Percentiles rank a stretch among this genome's conserved stretches.
phyloP scores from a whole-genome alignment of 2,329 filamentous ascomycete species.

The Didymella exigua region DNA sequence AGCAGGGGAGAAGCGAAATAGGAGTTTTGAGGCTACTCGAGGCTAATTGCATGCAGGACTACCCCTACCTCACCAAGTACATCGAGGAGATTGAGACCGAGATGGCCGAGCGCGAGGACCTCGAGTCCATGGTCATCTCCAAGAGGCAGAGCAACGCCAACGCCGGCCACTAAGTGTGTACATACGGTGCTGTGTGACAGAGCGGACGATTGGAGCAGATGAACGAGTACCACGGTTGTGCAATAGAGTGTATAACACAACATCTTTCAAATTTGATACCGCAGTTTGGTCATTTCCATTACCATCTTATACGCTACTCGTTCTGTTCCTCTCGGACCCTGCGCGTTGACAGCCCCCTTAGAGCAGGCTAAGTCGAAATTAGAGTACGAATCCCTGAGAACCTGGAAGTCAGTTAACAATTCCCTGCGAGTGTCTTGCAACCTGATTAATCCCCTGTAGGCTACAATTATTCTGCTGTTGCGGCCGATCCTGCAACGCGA shows the following conservation, averaged over 20 bases:
- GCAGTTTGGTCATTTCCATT: constrained; percentile 8
- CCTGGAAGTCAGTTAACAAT: too few relatives aligned
- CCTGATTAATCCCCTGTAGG: too few relatives aligned
- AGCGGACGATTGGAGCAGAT: constrained; percentile 19
- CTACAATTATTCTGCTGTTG: too few relatives aligned
- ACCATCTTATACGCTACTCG: not conserved
- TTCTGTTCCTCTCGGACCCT: not conserved
- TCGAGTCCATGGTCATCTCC: constrained; percentile 69
- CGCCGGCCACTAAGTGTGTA: constrained; percentile 34
- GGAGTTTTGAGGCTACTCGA: too few relatives aligned
- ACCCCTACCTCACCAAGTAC: constrained; percentile 68
- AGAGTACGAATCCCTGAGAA: too few relatives aligned
- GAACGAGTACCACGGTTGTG: constrained; percentile 32
- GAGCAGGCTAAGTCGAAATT: too few relatives aligned
- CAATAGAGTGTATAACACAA: constrained; percentile 51
- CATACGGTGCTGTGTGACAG: constrained; percentile 26
- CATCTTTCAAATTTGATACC: constrained; percentile 26
- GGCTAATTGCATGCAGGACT: constrained; percentile 58
- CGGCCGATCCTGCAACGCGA: too few relatives aligned
- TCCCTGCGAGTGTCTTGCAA: too few relatives aligned
- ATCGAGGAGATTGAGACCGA: constrained; percentile 73
- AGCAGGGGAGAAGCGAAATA: not conserved
- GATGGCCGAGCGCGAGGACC: constrained; percentile 68
- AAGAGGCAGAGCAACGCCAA: constrained; percentile 43
- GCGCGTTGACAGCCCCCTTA: not conserved